Conservation (phyloP, 106 monocot species). For the Allium cepa region DNA sequence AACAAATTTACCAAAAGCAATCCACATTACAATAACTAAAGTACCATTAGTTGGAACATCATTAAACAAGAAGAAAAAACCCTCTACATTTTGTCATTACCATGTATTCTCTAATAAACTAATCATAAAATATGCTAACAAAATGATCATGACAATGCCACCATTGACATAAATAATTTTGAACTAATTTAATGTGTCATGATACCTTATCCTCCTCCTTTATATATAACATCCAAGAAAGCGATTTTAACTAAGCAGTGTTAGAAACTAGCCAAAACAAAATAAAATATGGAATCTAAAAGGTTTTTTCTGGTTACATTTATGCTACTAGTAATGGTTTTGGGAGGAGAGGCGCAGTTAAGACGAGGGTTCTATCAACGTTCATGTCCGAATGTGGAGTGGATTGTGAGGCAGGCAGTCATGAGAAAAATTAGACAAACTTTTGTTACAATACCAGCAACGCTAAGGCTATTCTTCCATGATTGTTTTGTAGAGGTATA, state of each 20-base stretch:
- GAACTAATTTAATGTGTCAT: neutral
- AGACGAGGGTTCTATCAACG: constrained; percentile 7
- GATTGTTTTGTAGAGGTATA: constrained; percentile 72
- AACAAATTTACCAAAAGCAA: neutral
- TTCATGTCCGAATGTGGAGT: constrained; percentile 28
- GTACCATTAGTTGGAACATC: neutral
- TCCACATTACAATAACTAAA: neutral
- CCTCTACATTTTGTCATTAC: neutral
- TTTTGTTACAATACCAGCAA: constrained; percentile 32
- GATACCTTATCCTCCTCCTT: neutral
- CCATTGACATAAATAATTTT: constrained; percentile 4
- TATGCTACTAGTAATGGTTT: neutral
- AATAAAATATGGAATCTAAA: constrained; percentile 8
- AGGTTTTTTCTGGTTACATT: constrained; percentile 1
- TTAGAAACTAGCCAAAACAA: neutral
- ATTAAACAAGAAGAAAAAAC: neutral
- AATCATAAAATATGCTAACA: neutral
- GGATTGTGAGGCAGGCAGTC: constrained; percentile 43
- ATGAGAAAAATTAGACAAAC: constrained; percentile 30
- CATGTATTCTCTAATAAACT: neutral
- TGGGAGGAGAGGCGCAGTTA: constrained; percentile 15
- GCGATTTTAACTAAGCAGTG: too few relatives aligned
- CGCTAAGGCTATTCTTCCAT: constrained; percentile 85
- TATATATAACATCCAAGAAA: neutral
- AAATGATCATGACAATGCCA: neutral